Base-by-base conservation (phyloP, 345 rosid genomes). In the Hibiscus trionum region DNA sequence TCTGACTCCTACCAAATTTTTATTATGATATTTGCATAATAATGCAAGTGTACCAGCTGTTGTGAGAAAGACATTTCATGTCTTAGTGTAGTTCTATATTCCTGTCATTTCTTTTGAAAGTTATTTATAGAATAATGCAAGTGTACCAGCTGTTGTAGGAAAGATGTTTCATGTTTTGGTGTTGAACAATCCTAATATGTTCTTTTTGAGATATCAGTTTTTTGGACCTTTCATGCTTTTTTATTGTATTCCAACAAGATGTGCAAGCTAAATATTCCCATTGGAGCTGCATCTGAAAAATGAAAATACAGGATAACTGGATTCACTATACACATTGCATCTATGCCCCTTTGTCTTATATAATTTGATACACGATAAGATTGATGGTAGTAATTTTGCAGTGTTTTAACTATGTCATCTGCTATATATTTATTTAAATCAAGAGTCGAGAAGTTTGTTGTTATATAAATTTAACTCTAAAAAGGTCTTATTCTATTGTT, bases 111-210 rank as follows among this genome's bases (percentile, higher is more conserved):
- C 5, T 33, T 33, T 33, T 4, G 5, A 33, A 33, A 4, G 5
- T 33, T 4, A 75, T 83, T 72, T 78, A 80, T 86, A 89, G 98
- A 75, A 73, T 64, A 83, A 87, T 10, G 86, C 86, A 65, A 87
- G 69, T 33, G 65, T 89, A 72, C 76, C 74, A 82, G 70, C 84
- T 52, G 69, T 89, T 53, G 96, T 91, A 2, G 96, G 97, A 71
- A 93, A 93, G 86, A 86, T 90, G 66, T 85, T 89, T 79, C 87
- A 91, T 56, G 96, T 85, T 68, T 71, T 91, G 77, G 91, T 93
- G 52, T 77, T 93, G 76, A 85, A 78, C 74, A 91, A 85, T 69
- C 85, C 82, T 31, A 77, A 87, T 77, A 88, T 81, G 84, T 91
- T 61, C 84, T 93, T 85, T 84, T 93, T 17, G 92, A 93, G 98